Conservation (phyloP, 2,329 filamentous ascomycete species). For the Aspergillus ochraceus region DNA sequence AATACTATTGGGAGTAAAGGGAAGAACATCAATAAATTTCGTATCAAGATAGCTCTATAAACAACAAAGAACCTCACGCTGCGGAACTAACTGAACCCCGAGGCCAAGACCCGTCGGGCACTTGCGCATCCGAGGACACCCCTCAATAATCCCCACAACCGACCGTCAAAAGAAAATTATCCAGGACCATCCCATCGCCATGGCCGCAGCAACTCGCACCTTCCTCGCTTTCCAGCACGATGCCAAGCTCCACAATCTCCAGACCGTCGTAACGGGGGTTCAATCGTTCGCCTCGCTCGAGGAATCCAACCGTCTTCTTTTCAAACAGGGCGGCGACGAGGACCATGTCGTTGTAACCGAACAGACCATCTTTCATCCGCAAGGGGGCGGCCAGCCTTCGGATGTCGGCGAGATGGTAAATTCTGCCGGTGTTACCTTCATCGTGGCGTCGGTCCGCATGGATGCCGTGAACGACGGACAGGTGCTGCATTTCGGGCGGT, state of each 20-base stretch:
- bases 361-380: slow-evolving; percentile 72
- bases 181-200: background rate
- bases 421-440: slow-evolving; percentile 41
- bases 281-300: slow-evolving; percentile 53
- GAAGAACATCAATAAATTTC: too few relatives aligned
- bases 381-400: slow-evolving; percentile 72
- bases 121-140: background rate
- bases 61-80: too few relatives aligned
- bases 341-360: slow-evolving; percentile 62
- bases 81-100: too few relatives aligned
- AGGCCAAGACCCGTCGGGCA: too few relatives aligned
- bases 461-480: slow-evolving; percentile 51
- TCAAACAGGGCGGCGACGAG: slow-evolving; percentile 55
- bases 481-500: slow-evolving; percentile 67
- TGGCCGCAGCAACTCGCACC: slow-evolving; percentile 9
- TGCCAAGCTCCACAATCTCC: slow-evolving; percentile 43
- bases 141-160: background rate
- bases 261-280: slow-evolving; percentile 49
- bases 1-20: too few relatives aligned
- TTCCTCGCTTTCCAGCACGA: slow-evolving; percentile 38
- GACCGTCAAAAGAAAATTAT: background rate
- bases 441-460: slow-evolving; percentile 59
- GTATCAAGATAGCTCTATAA: too few relatives aligned
- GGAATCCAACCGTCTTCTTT: slow-evolving; percentile 54
- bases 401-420: slow-evolving; percentile 61